Evolutionary conservation across 495 filamentous ascomycete genomes (phyloP), one percentile per base, ranked within the genome.

Genomic region (Rhypophila decipiens): DNA sequence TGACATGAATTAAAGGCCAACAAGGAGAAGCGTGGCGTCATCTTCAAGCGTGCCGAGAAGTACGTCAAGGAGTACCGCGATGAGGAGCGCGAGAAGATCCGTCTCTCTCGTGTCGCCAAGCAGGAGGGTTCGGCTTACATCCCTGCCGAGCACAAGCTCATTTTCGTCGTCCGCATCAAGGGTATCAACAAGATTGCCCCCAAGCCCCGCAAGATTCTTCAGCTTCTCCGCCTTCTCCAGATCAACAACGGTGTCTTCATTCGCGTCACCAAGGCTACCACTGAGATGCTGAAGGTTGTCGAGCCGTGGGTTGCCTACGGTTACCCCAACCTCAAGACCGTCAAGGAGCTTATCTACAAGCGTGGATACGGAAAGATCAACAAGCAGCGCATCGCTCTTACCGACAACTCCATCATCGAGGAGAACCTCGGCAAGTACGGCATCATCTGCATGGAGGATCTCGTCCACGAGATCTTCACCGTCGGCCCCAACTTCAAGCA

Each of bases 181-280:
- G 93, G 93, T 95, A 98, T 98, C 89, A 97, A 97, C 86, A 97
- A 98, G 85, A 97, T 98, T 59, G 82, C 93, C 67, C 93, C 93
- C 64, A 97, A 98, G 85, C 94, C 94, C 72, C 89, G 94, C 78
- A 97, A 98, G 85, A 97, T 96, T 65, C 83, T 98, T 55, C 93
- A 97, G 75, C 87, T 98, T 37, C 90, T 98, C 67, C 91, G 93
- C 76, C 87, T 98, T 55, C 84, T 97, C 66, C 93, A 98, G 79
- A 97, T 98, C 86, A 98, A 98, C 89, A 96, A 93, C 73, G 94
- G 91, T 74, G 87, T 95, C 74, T 98, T 98, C 76, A 75, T 98
- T 69, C 86, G 85, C 63, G 77, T 96, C 59, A 97, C 89, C 75
- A 97, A 98, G 86, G 93, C 93, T 47, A 98, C 94, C 63, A 70